Conservation (phyloP, 768 basidiomycete genomes). For the Tricholoma furcatifolium region DNA sequence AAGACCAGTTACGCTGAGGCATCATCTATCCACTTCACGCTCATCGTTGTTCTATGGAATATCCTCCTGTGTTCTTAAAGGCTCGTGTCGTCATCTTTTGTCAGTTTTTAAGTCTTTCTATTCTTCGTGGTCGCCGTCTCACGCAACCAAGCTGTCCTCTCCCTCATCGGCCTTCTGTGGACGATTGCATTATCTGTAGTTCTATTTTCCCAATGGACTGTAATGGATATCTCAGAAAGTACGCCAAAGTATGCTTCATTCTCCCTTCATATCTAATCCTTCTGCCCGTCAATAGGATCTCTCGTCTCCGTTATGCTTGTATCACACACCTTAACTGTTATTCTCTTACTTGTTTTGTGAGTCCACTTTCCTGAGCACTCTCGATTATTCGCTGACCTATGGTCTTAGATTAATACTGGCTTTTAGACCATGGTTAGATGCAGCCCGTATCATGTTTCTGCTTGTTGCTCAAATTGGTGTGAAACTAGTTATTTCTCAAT, state of each 20-base stretch:
- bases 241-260: slow-evolving; percentile 12
- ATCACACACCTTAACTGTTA: slow-evolving; percentile 35
- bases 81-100: slow-evolving; percentile 20
- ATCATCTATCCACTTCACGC: neutral
- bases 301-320: slow-evolving; percentile 46
- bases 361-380: slow-evolving; percentile 9
- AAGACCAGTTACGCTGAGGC: no score
- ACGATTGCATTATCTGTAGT: slow-evolving; percentile 44
- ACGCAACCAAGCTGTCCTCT: slow-evolving; percentile 35
- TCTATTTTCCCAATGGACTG: slow-evolving; percentile 45
- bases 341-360: slow-evolving; percentile 44
- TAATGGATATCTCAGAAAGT: slow-evolving; percentile 46
- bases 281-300: slow-evolving; percentile 30
- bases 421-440: slow-evolving; percentile 56
- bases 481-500: neutral
- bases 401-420: slow-evolving; percentile 38
- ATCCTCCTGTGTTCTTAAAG: slow-evolving; percentile 21
- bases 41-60: slow-evolving; percentile 8
- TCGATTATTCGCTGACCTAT: slow-evolving; percentile 1
- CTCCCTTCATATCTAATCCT: neutral
- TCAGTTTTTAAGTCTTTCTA: slow-evolving; percentile 8
- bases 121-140: neutral
- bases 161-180: slow-evolving; percentile 47
- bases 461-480: slow-evolving; percentile 45
- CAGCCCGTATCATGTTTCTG: slow-evolving; percentile 46